Evolutionary conservation across 73 alveolate genomes (phyloP).

Genomic region (Stentor coeruleus): DNA sequence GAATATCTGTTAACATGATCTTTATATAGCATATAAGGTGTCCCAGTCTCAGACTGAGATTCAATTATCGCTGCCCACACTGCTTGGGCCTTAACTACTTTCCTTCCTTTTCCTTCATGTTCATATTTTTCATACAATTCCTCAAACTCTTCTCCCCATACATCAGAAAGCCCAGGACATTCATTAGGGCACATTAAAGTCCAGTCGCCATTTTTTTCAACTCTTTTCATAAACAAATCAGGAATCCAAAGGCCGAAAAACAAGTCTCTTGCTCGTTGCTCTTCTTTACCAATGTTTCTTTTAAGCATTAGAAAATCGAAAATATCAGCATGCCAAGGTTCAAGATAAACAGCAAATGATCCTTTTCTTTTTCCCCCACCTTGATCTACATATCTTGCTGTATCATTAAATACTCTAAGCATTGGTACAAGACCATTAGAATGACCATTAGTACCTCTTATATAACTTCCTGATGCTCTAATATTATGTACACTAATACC

Average conservation of each 20-base stretch:
- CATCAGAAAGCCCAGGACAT: conserved; percentile 64
- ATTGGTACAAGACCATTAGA: conserved; percentile 93
- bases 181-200: conserved; percentile 96
- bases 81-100: conserved; percentile 72
- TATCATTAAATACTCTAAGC: conserved; percentile 90
- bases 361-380: conserved; percentile 98
- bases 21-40: conserved; percentile 92
- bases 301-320: conserved; percentile 77
- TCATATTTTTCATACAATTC: conserved; percentile 67
- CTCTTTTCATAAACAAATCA: conserved; percentile 92
- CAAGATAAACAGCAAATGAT: conserved; percentile 92
- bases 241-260: conserved; percentile 94
- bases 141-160: conserved; percentile 85
- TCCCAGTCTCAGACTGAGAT: conserved; percentile 84
- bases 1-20: conserved; percentile 83
- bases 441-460: conserved; percentile 91
- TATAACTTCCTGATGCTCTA: conserved; percentile 82
- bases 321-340: conserved; percentile 97
- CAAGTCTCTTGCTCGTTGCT: conserved; percentile 84
- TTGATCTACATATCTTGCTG: conserved; percentile 91
- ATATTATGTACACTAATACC: conserved; percentile 85
- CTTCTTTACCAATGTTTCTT: conserved; percentile 91
- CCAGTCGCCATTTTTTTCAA: conserved; percentile 83
- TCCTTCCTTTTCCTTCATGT: conserved; percentile 63
- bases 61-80: conserved; percentile 87